Base-by-base conservation (phyloP, 495 filamentous ascomycete genomes). In the Annulohypoxylon maeteangense region DNA sequence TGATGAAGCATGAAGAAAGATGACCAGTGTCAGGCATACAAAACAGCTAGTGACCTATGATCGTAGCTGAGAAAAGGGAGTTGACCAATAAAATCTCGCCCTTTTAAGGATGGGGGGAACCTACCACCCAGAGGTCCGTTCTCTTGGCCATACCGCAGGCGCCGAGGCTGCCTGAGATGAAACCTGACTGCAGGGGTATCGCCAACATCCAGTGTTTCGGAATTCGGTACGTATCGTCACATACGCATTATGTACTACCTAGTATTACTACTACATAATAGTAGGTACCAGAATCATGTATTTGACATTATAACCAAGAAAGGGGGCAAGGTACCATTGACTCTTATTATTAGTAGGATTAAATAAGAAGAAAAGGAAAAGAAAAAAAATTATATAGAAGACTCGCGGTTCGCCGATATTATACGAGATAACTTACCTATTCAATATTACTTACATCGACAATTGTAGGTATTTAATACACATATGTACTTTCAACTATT, bases 171-270 rank as follows among this genome's bases (percentile, higher is more conserved):
- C 32, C 40, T 55, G 23, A 56, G 36, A 29, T 72, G 70, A 68
- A 73, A 73, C 70, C 16, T 53, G 40, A 20, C 62, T 42, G 56
- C 70, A 73, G 70, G 61, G 70, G 70, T 58, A 34, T 36, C 50
- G 57, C 55, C 54, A 51, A 42, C 50, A 51, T 62, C 70, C 57
- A 65, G 34, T 36, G 70, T 73, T 73, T 73, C 70, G 70, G 70
- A 68, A 34, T 65, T 29, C 18, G 48, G 56, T 62, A 64, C 59
- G 38, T 58, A 54, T n/a, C 27, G n/a, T 20, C 11, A 23, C 11
- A 4, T 23, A n/a, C n/a, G n/a, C n/a, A n/a, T n/a, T n/a, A n/a
- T n/a, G n/a, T n/a, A n/a, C n/a, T n/a, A n/a, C n/a, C n/a, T n/a
- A n/a, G n/a, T n/a, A n/a, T n/a, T n/a, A n/a, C n/a, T n/a, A n/a